Base-by-base conservation (phyloP, 139 green algal species). In the Tetradesmus lagerheimii region DNA sequence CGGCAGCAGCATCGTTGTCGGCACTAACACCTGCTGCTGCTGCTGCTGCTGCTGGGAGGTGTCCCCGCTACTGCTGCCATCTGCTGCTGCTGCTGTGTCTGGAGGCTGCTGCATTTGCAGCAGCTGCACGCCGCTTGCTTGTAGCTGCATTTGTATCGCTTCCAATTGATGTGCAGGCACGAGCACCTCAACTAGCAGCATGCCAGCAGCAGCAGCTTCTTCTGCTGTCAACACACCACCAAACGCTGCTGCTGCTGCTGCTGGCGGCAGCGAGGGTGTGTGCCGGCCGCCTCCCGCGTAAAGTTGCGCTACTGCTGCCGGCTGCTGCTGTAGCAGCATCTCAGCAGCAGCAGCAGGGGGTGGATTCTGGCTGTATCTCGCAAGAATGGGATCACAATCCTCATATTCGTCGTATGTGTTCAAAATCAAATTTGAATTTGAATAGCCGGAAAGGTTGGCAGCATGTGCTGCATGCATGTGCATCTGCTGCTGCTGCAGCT, bases 1-100 rank as follows among this genome's bases (percentile, higher is more conserved):
- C 18, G 57, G 57, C 57, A 71, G 57, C 57, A 71, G 57, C 57
- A 71, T 71, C 1, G 57, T 71, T 8, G 57, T 71, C 25, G 57
- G 23, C 23, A 71, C 57, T 8, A 71, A 8, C 57, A n/a, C 57
- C 57, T 31, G 57, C 57, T 71, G 57, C 57, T 71, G 57, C 57
- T 71, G 57, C 57, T 71, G 57, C 57, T 71, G 50, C 14, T 64
- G 50, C 50, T 64, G 2, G 25, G 76, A 8, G 9, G 9, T 20
- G 39, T 25, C 35, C 75, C 25, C 20, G 50, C 31, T 39, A 50
- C 20, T 39, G 8, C 25, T n/a, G 34, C n/a, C 9, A 5, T 16
- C 18, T 53, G 37, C 77, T 85, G 80, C 80, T 86, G 45, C 12
- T 86, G n/a, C 80, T 45, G 80, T 16, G 66, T 45, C n/a, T 75